Evolutionary conservation across 495 filamentous ascomycete genomes (phyloP).

Genomic region (Schizothecium vesticola): DNA sequence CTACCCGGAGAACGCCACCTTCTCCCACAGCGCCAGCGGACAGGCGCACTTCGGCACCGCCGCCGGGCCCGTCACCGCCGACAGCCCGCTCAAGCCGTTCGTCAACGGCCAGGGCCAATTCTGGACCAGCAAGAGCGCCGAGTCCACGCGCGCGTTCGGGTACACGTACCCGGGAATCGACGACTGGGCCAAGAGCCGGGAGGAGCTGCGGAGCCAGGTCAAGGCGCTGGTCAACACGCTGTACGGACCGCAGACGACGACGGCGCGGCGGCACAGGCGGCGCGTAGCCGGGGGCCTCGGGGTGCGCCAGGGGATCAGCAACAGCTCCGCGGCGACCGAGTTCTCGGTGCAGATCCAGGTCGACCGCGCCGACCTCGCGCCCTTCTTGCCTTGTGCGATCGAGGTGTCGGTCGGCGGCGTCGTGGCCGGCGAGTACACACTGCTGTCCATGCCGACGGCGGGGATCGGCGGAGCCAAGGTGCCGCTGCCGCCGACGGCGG

Average conservation of each 20-base stretch:
- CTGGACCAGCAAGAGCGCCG: slow-evolving; percentile 30
- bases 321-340: background rate
- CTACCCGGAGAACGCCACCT: slow-evolving; percentile 21
- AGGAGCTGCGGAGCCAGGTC: slow-evolving; percentile 15
- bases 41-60: slow-evolving; percentile 25
- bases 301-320: no score
- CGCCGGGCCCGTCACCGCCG: slow-evolving; percentile 23
- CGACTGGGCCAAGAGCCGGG: slow-evolving; percentile 10
- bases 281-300: no score
- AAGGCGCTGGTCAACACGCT: slow-evolving; percentile 24
- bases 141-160: slow-evolving; percentile 26
- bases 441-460: slow-evolving; percentile 10
- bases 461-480: slow-evolving; percentile 5
- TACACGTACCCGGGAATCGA: slow-evolving; percentile 41
- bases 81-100: slow-evolving; percentile 38
- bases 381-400: slow-evolving; percentile 26
- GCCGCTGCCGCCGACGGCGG: slow-evolving; percentile 1
- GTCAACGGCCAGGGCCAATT: slow-evolving; percentile 19
- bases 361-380: slow-evolving; percentile 18
- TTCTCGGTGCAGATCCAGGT: slow-evolving; percentile 25
- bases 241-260: slow-evolving; percentile 19
- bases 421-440: slow-evolving; percentile 2
- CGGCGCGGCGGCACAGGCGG: background rate
- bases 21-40: slow-evolving; percentile 12
- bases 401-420: slow-evolving; percentile 21